Conservation (phyloP, 495 filamentous ascomycete genomes). For the Hypoxylon trugodes region DNA sequence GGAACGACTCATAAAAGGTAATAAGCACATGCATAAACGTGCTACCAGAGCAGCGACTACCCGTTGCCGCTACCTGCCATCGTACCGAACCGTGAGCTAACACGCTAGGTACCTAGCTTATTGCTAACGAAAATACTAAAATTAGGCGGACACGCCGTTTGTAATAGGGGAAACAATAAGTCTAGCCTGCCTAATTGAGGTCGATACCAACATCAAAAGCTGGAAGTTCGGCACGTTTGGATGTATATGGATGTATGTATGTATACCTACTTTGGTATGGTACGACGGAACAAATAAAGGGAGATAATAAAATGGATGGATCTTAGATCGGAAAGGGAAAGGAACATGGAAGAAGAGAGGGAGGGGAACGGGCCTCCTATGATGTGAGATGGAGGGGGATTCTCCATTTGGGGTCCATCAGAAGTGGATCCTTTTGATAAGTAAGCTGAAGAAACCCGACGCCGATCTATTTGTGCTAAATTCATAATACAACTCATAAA, state of each 20-base stretch:
- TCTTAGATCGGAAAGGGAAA: too few species aligned
- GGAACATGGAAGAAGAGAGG: too few species aligned
- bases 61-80: neutral
- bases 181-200: slow-evolving; percentile 33
- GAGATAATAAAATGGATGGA: neutral
- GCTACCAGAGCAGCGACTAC: neutral
- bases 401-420: too few species aligned
- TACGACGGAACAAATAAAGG: slow-evolving; percentile 4
- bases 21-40: too few species aligned
- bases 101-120: too few species aligned
- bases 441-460: too few species aligned
- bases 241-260: neutral
- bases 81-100: too few species aligned
- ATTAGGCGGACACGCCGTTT: slow-evolving; percentile 29
- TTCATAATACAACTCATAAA: too few species aligned
- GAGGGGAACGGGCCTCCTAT: too few species aligned
- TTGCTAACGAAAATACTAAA: slow-evolving; percentile 21
- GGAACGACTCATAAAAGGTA: too few species aligned
- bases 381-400: neutral
- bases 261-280: slow-evolving; percentile 13
- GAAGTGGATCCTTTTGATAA: too few species aligned
- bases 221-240: slow-evolving; percentile 31
- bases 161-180: neutral
- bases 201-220: slow-evolving; percentile 8
- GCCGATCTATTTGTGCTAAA: too few species aligned